Percentiles rank a stretch among this genome's conserved stretches.
These are phyloP conservation scores for Gossypium aridum DNA, from an alignment of 441 rosid genomes.

Conservation along the genomic window DNA sequence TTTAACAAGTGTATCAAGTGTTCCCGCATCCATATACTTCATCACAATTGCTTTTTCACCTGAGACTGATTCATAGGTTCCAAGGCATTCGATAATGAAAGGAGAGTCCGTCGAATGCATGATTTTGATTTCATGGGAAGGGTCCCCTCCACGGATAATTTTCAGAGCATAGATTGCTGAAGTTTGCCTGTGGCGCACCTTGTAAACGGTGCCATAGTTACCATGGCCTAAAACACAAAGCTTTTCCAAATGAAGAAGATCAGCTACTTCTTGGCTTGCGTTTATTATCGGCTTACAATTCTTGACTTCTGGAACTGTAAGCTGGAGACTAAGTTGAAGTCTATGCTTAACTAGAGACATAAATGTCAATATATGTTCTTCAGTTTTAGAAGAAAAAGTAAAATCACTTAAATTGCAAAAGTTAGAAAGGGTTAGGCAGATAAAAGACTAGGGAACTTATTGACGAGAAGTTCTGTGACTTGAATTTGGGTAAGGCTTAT, in stretches of 20 bases:
- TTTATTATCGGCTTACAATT: background rate
- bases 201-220: slow-evolving; percentile 2
- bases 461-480: background rate
- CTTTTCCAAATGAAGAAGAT: slow-evolving; percentile 3
- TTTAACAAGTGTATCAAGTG: slow-evolving; percentile 1
- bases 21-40: background rate
- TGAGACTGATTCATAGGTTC: background rate
- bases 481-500: background rate
- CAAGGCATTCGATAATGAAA: slow-evolving; percentile 6
- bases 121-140: slow-evolving; percentile 1
- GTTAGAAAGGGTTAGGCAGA: background rate
- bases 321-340: slow-evolving; percentile 5
- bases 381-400: background rate
- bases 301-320: background rate
- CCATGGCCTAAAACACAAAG: slow-evolving; percentile 9
- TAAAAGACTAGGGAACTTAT: background rate
- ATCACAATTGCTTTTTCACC: background rate
- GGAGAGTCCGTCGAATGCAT: background rate
- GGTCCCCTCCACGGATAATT: background rate
- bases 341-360: slow-evolving; percentile 1
- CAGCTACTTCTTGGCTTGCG: background rate
- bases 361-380: background rate
- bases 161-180: slow-evolving; percentile 5
- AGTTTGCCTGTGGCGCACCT: slow-evolving; percentile 5
- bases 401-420: background rate